phyloP scores from a whole-genome alignment of 2,329 filamentous ascomycete genomes.

The Penicillium crustosum region DNA sequence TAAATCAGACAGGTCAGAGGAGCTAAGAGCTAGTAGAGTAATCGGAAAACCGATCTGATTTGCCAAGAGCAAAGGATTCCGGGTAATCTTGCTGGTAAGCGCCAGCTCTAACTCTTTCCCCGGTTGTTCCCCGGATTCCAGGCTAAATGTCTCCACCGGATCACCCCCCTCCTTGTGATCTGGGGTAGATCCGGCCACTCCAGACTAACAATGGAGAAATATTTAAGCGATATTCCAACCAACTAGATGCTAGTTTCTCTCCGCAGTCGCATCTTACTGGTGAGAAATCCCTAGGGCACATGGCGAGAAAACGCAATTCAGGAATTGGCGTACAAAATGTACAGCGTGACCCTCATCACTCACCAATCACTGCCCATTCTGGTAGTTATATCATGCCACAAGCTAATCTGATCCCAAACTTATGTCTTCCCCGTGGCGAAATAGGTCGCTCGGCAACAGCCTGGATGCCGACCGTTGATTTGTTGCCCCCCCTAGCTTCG shows the following conservation, averaged over 20 bases:
- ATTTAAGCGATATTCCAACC: not conserved
- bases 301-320: not conserved
- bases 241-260: not conserved
- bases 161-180: not conserved
- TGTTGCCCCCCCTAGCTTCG: conserved; percentile 2
- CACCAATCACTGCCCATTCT: conserved; percentile 13
- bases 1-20: not conserved
- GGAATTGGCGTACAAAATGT: not conserved
- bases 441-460: conserved; percentile 7
- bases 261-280: conserved; percentile 15
- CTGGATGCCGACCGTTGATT: not conserved
- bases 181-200: not conserved
- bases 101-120: conserved; percentile 1
- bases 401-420: not conserved
- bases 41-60: not conserved
- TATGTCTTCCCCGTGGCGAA: conserved; percentile 20
- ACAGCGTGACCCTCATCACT: conserved; percentile 7
- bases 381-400: not conserved
- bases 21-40: not conserved
- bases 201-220: not conserved
- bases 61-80: not conserved
- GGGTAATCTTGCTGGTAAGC: not conserved
- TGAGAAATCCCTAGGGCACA: conserved; percentile 12
- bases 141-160: conserved; percentile 8
- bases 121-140: conserved; percentile 4